Evolutionary conservation across 2,329 filamentous ascomycete species (phyloP).

Genomic region (Akanthomyces muscarius): DNA sequence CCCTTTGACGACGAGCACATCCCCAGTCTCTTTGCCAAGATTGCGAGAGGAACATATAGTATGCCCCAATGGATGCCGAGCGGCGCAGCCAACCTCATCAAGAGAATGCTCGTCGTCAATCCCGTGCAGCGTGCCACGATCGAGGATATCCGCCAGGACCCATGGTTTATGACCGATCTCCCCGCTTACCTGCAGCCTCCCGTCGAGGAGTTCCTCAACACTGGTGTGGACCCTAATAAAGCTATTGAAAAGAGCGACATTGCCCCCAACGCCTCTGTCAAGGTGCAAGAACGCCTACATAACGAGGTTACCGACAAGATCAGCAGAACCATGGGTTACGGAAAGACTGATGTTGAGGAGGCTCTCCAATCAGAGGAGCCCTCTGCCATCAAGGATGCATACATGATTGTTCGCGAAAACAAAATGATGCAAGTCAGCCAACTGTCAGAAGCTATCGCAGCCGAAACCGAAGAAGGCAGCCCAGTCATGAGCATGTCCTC

Average conservation of each 20-base stretch:
- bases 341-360: conserved; percentile 90
- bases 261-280: conserved; percentile 71
- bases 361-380: conserved; percentile 88
- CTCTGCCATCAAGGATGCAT: conserved; percentile 97
- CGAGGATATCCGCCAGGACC: conserved; percentile 84
- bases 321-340: conserved; percentile 97
- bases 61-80: conserved; percentile 87
- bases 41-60: conserved; percentile 88
- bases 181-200: conserved; percentile 83
- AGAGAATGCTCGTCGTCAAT: conserved; percentile 92
- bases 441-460: conserved; percentile 31
- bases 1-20: conserved; percentile 99
- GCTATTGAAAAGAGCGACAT: conserved; percentile 81
- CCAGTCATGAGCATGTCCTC: conserved; percentile 53
- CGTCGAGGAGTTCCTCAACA: conserved; percentile 87
- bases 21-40: conserved; percentile 95
- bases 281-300: conserved; percentile 84
- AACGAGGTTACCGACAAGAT: conserved; percentile 92
- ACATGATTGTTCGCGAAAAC: conserved; percentile 96
- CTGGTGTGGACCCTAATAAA: conserved; percentile 89
- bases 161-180: conserved; percentile 88
- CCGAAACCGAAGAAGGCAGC: conserved; percentile 40
- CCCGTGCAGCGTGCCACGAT: conserved; percentile 93
- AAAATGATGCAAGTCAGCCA: conserved; percentile 92
- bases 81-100: conserved; percentile 77